Conservation (phyloP, 768 basidiomycete genomes). For the Xerocomus brunneocitrinus region DNA sequence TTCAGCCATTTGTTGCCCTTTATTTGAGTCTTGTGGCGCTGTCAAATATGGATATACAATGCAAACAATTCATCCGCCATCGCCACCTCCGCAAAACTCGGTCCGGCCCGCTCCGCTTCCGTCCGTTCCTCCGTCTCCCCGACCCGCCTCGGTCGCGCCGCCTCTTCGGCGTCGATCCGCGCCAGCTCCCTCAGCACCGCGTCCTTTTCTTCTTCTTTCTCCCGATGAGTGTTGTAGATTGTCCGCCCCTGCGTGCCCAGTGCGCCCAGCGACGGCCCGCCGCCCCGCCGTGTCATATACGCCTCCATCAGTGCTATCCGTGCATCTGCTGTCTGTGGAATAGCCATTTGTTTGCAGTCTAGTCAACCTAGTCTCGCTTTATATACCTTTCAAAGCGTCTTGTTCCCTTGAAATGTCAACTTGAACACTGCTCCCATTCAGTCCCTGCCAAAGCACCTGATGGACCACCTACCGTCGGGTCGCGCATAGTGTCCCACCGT, state of each 20-base stretch:
- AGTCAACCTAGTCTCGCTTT: slow-evolving; percentile 7
- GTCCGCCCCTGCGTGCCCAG: slow-evolving; percentile 25
- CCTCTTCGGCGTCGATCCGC: slow-evolving; percentile 25
- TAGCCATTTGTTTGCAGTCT: slow-evolving; percentile 9
- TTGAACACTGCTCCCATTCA: slow-evolving; percentile 27
- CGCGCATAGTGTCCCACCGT: slow-evolving; percentile 59
- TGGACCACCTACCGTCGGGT: slow-evolving; percentile 43
- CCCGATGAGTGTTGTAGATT: slow-evolving; percentile 22
- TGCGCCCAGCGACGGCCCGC: background rate
- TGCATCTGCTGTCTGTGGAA: slow-evolving; percentile 32
- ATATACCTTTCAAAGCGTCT: slow-evolving; percentile 18
- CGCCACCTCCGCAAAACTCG: background rate
- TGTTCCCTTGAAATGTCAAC: slow-evolving; percentile 15
- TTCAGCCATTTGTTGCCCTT: slow-evolving; percentile 21
- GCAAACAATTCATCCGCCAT: slow-evolving; percentile 35
- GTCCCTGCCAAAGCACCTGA: background rate
- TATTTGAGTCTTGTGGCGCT: slow-evolving; percentile 34
- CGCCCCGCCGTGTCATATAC: slow-evolving; percentile 22
- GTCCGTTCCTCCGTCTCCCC: background rate
- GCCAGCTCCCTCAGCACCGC: slow-evolving; percentile 7
- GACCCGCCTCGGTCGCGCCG: background rate
- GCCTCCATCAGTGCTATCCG: slow-evolving; percentile 29
- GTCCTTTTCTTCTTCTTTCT: background rate
- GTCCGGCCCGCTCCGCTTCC: background rate
- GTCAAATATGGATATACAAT: slow-evolving; percentile 33